phyloP scores from a whole-genome alignment of 257 asterid genomes.

The Jaltomata sinuosa region DNA sequence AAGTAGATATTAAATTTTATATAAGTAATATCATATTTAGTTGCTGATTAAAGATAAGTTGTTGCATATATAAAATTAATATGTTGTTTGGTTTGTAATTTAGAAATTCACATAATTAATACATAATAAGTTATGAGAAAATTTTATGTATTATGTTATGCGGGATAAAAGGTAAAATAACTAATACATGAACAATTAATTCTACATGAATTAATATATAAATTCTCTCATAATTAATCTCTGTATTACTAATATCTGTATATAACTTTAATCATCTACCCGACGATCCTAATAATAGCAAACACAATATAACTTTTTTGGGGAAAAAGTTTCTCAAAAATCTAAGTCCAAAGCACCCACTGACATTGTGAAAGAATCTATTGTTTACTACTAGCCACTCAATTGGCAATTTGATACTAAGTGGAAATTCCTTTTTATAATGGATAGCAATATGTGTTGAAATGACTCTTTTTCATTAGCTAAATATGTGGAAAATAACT shows the following conservation, averaged over 20 bases:
- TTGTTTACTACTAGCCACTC: neutral
- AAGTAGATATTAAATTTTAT: neutral
- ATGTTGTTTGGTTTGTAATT: too few relatives aligned
- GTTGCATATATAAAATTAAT: neutral
- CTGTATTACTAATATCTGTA: neutral
- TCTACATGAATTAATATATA: neutral
- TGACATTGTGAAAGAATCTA: neutral
- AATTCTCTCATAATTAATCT: neutral
- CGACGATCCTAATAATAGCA: neutral
- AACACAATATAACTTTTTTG: neutral
- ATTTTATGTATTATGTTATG: too few relatives aligned
- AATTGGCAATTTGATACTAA: too few relatives aligned
- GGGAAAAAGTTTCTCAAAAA: neutral
- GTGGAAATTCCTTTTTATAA: too few relatives aligned
- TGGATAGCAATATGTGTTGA: too few relatives aligned
- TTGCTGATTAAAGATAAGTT: neutral
- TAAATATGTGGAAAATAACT: too few relatives aligned
- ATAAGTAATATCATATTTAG: accelerated
- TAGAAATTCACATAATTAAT: too few relatives aligned
- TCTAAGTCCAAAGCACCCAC: neutral
- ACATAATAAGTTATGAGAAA: too few relatives aligned
- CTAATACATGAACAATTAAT: neutral
- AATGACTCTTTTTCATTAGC: too few relatives aligned
- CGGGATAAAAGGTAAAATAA: too few relatives aligned
- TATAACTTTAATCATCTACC: neutral